phyloP scores from a whole-genome alignment of 2,329 filamentous ascomycete species.

The Rutstroemia sp. region DNA sequence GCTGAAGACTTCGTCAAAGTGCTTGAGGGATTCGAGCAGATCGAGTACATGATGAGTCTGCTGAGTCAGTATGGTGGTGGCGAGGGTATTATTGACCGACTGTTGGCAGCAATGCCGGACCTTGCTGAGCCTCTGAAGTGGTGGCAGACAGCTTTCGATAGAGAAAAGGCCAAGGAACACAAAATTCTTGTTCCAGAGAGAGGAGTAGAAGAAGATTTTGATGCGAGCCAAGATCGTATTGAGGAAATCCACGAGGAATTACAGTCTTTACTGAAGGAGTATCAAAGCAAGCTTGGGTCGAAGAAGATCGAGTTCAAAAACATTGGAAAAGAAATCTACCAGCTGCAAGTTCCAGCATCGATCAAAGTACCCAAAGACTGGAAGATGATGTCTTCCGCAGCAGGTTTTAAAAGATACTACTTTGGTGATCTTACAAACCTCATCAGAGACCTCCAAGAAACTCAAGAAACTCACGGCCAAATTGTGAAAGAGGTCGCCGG shows the following conservation, averaged over 20 bases:
- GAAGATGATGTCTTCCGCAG: conserved; percentile 94
- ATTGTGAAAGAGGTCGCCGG: conserved; percentile 79
- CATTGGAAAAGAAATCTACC: conserved; percentile 94
- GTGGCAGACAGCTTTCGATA: conserved; percentile 91
- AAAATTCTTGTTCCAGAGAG: conserved; percentile 78
- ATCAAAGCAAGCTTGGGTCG: conserved; percentile 67
- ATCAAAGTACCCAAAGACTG: conserved; percentile 80
- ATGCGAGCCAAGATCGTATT: conserved; percentile 71
- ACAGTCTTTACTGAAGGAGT: conserved; percentile 60
- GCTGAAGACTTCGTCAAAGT: conserved; percentile 90
- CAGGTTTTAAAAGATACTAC: conserved; percentile 88
- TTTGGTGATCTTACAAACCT: conserved; percentile 74
- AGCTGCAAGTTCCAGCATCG: conserved; percentile 81
- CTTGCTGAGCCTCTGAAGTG: conserved; percentile 65
- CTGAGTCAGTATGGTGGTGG: conserved; percentile 67
- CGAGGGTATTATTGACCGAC: conserved; percentile 74
- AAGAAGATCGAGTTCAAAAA: conserved; percentile 66
- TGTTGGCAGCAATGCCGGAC: conserved; percentile 81
- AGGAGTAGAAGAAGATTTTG: conserved; percentile 88
- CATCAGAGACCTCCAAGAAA: conserved; percentile 84
- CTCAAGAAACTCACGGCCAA: conserved; percentile 87
- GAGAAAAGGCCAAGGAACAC: conserved; percentile 66
- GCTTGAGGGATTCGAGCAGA: conserved; percentile 93
- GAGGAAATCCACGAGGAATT: conserved; percentile 69
- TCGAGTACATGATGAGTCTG: conserved; percentile 85